Evolutionary conservation across 352 stramenopile species (phyloP).

Genomic region (Pythium apleroticum): DNA sequence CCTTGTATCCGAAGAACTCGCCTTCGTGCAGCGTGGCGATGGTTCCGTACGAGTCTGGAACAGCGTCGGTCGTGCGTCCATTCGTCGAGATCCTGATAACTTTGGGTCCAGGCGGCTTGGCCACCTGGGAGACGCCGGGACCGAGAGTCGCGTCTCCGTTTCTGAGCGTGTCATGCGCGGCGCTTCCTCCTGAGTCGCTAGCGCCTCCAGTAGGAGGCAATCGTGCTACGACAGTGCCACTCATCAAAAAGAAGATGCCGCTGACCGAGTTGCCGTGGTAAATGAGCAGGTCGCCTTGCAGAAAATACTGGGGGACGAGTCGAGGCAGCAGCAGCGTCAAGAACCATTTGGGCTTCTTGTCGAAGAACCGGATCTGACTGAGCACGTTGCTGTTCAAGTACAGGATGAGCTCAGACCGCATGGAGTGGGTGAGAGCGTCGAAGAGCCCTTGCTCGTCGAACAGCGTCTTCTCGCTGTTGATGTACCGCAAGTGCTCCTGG

Average conservation of each 20-base stretch:
- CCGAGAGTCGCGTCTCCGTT: neutral
- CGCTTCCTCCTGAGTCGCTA: neutral
- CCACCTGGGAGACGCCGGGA: neutral
- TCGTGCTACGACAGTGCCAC: conserved; percentile 54
- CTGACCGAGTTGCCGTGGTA: conserved; percentile 67
- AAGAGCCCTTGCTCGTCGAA: conserved; percentile 65
- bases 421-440: conserved; percentile 59
- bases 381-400: conserved; percentile 58
- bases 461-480: conserved; percentile 71
- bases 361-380: conserved; percentile 73
- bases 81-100: conserved; percentile 20
- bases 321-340: conserved; percentile 64
- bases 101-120: neutral
- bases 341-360: conserved; percentile 87
- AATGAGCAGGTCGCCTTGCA: conserved; percentile 67
- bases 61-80: conserved; percentile 23
- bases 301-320: conserved; percentile 68
- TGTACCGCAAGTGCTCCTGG: conserved; percentile 70
- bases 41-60: conserved; percentile 35
- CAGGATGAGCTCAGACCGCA: conserved; percentile 67
- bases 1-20: conserved; percentile 81
- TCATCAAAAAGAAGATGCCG: conserved; percentile 82
- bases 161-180: neutral
- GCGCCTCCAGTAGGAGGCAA: conserved; percentile 6
- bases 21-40: conserved; percentile 73